Base-by-base conservation (phyloP, 108 stramenopile species). In the Skeletonema costatum region DNA sequence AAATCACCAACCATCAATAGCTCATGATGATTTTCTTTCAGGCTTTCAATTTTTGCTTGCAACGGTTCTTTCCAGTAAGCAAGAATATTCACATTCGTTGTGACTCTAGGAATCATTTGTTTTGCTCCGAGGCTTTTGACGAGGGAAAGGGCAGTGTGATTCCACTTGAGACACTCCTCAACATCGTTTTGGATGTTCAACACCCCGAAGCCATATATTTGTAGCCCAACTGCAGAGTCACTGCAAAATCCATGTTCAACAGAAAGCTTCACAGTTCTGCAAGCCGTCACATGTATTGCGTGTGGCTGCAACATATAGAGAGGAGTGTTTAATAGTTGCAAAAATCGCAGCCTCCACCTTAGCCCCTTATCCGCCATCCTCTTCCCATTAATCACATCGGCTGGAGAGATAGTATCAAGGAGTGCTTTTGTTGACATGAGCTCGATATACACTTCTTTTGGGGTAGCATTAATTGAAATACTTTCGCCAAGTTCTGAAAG, bases 401-500 rank as follows among this genome's bases (percentile, higher is more conserved):
- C 29, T n/a, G 48, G 17, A 60, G 53, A 8, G 29, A 7, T 29
- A 41, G 39, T 10, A 17, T n/a, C 31, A 17, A 75, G 32, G 30
- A 60, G 21, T 3, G 5, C 29, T 31, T 75, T 75, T 51, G 74
- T 75, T 16, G 56, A 56, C 31, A 60, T 17, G 3, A 75, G 5
- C 31, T 32, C 68, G 1, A 17, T 31, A 11, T 21, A 13, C 12
- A 60, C 30, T 2, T 35, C 10, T 58, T 33, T 29, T 60, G 21
- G 33, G 2, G 67, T 39, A 11, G 58, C 68, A 25, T 70, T 50
- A 9, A 17, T 4, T 0, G 74, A 68, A 70, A 69, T 58, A 25
- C 16, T 17, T 32, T 75, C 74, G 12, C 59, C 75, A 61, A 76
- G 60, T 16, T 71, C 60, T n/a, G 32, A 61, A 8, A 76, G 60